Evolutionary conservation across 116 monocot genomes (phyloP).

Genomic region (Posidonia oceanica): DNA sequence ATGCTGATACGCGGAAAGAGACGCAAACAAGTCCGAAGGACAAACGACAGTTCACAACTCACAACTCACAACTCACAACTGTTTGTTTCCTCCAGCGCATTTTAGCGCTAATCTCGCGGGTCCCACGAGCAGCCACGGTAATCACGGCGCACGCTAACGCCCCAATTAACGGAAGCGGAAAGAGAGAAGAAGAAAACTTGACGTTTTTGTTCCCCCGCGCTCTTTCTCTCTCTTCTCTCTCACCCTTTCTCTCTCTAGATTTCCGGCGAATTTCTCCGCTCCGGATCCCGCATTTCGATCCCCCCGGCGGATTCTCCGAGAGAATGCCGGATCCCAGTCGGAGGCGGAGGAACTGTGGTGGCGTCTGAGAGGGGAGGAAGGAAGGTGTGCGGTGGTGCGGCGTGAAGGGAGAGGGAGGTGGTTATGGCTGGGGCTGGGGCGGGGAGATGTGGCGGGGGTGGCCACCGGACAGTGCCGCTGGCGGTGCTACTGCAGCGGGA

Average conservation of each 20-base stretch:
- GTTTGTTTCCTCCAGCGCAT: not conserved
- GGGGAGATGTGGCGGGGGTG: not conserved
- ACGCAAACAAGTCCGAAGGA: not conserved
- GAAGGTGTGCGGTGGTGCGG: not conserved
- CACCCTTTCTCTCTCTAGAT: not conserved
- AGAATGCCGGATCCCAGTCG: no score
- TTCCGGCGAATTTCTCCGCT: not conserved
- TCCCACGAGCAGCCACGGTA: not conserved
- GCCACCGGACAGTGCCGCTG: slow-evolving; percentile 38
- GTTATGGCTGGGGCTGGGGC: not conserved
- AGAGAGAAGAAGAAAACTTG: no score
- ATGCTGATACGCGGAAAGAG: not conserved
- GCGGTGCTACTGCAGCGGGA: slow-evolving; percentile 49
- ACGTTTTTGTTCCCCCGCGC: no score
- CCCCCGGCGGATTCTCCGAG: not conserved
- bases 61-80: not conserved
- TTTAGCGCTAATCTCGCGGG: not conserved
- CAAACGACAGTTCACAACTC: not conserved
- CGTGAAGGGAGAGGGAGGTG: no score
- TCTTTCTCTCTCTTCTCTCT: not conserved
- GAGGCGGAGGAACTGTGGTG: not conserved
- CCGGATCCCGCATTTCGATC: not conserved
- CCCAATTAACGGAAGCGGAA: not conserved
- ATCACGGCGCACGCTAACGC: not conserved
- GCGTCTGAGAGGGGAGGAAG: no score